phyloP scores from a whole-genome alignment of 495 filamentous ascomycete genomes.

The Penicillium silybi region DNA sequence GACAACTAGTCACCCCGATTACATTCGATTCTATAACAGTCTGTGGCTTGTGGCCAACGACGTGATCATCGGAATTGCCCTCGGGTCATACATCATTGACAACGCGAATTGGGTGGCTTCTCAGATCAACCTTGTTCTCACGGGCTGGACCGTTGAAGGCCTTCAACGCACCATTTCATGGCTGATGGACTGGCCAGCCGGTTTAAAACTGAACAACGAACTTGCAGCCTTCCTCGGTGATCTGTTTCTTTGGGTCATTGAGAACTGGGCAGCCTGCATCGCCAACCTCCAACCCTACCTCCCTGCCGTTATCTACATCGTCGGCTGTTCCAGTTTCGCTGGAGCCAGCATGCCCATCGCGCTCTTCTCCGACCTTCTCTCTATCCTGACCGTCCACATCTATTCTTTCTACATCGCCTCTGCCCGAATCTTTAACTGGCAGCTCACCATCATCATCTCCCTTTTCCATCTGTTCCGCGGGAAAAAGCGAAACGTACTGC shows the following conservation, averaged over 20 bases:
- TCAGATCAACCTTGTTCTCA: conserved; percentile 74
- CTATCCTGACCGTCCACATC: conserved; percentile 89
- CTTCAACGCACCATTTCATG: conserved; percentile 86
- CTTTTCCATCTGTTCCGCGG: conserved; percentile 97
- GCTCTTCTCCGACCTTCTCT: conserved; percentile 90
- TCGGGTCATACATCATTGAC: conserved; percentile 96
- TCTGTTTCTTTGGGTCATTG: conserved; percentile 95
- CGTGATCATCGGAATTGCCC: conserved; percentile 94
- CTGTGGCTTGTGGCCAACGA: conserved; percentile 98
- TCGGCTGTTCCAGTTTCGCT: conserved; percentile 91
- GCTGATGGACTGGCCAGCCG: conserved; percentile 98
- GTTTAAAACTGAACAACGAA: conserved; percentile 94
- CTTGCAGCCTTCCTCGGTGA: conserved; percentile 90
- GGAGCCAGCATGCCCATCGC: conserved; percentile 97
- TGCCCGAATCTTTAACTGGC: conserved; percentile 96
- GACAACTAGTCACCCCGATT: conserved; percentile 92
- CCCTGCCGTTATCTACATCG: conserved; percentile 84
- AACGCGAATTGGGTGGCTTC: conserved; percentile 82
- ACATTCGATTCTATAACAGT: conserved; percentile 98
- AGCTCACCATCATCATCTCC: conserved; percentile 90
- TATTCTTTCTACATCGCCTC: conserved; percentile 97
- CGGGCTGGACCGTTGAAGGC: conserved; percentile 81
- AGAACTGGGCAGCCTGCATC: conserved; percentile 91
- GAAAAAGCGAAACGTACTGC: conserved; percentile 94
- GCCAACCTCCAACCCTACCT: conserved; percentile 70